phyloP scores from a whole-genome alignment of 108 stramenopile species.

The Hondaea fermentalgiana region DNA sequence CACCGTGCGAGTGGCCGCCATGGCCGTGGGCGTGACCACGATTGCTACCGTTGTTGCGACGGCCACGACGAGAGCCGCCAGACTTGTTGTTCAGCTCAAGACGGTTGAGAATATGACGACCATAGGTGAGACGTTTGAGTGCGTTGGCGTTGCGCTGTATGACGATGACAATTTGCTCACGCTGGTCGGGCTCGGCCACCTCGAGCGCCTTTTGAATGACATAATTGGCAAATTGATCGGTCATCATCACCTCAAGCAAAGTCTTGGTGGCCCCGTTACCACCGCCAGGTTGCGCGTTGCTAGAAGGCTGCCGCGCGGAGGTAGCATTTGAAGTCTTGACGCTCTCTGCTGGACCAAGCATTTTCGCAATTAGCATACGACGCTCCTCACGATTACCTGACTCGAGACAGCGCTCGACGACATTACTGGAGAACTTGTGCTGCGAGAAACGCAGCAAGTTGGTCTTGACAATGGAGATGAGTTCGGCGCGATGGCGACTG shows the following conservation, averaged over 20 bases:
- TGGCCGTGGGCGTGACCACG: neutral
- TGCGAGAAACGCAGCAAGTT: conserved; percentile 75
- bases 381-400: conserved; percentile 73
- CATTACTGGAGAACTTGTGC: conserved; percentile 95
- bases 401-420: conserved; percentile 89
- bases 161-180: neutral
- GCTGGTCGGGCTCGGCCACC: conserved; percentile 62
- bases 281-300: too few species aligned
- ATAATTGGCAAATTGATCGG: conserved; percentile 94
- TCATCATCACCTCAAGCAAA: conserved; percentile 75
- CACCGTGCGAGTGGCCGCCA: neutral
- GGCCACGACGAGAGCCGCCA: neutral
- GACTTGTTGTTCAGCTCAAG: neutral
- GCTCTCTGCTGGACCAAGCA: conserved; percentile 27
- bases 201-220: conserved; percentile 94
- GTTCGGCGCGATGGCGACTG: conserved; percentile 43
- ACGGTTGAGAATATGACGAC: neutral
- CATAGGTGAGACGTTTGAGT: conserved; percentile 11
- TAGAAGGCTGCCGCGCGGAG: neutral
- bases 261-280: neutral
- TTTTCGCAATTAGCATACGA: conserved; percentile 37
- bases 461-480: conserved; percentile 62
- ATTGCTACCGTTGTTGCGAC: neutral
- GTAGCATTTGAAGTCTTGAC: neutral
- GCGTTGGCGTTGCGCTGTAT: neutral